Conservation (phyloP, 495 filamentous ascomycete genomes). For the Aspergillus conjunctus region DNA sequence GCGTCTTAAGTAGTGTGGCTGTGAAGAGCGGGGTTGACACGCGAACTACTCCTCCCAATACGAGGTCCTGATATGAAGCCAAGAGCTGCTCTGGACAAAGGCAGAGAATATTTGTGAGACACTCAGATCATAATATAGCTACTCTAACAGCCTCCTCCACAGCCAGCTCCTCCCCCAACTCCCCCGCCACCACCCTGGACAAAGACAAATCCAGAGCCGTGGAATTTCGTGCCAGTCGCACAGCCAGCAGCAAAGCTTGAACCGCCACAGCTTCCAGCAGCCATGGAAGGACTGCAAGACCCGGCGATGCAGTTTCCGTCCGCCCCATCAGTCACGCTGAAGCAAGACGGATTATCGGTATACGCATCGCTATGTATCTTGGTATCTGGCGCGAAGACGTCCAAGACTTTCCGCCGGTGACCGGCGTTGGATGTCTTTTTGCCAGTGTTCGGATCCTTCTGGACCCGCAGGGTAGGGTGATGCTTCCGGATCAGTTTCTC, state of each 20-base stretch:
- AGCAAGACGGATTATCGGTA: background rate
- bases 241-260: background rate
- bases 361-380: background rate
- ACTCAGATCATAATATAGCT: too few species aligned
- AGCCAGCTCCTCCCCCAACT: slow-evolving; percentile 5
- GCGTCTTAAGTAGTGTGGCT: too few species aligned
- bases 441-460: background rate
- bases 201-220: background rate
- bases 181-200: background rate
- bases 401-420: background rate
- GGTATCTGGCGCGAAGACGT: background rate
- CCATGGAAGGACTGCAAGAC: slow-evolving; percentile 1
- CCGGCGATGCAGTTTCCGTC: slow-evolving; percentile 2
- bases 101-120: too few species aligned
- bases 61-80: too few species aligned
- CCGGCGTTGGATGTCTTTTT: background rate
- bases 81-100: too few species aligned
- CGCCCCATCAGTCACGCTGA: background rate
- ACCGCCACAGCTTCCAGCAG: slow-evolving; percentile 6
- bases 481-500: background rate
- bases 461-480: background rate
- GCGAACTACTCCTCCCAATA: too few species aligned
- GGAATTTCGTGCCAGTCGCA: background rate
- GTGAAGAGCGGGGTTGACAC: too few species aligned
- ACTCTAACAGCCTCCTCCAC: background rate